Conservation (phyloP, 345 rosid genomes). For the Kandelia obovata region DNA sequence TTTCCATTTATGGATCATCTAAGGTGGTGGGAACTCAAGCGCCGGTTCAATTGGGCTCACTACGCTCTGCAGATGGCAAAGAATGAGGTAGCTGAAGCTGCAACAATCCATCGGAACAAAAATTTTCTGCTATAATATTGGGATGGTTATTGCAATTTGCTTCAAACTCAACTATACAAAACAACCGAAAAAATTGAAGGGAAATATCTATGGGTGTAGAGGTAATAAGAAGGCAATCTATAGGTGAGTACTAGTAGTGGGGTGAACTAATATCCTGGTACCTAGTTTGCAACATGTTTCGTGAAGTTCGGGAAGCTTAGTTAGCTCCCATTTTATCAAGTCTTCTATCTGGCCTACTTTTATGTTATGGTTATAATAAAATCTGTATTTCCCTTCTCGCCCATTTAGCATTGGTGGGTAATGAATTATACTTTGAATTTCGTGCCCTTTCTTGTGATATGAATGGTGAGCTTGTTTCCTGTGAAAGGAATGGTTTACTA, state of each 20-base stretch:
- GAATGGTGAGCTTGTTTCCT: too few species aligned
- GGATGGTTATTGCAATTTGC: slow-evolving; percentile 1
- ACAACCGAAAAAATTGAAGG: background rate
- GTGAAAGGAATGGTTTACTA: too few species aligned
- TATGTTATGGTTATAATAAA: slow-evolving; percentile 1
- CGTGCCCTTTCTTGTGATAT: too few species aligned
- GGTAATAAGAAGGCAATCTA: background rate
- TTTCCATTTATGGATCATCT: slow-evolving; percentile 77
- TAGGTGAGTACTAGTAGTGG: background rate
- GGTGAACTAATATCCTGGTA: slow-evolving; percentile 5
- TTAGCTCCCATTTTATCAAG: slow-evolving; percentile 14
- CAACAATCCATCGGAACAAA: background rate
- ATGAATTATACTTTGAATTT: background rate
- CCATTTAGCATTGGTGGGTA: slow-evolving; percentile 12
- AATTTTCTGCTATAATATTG: slow-evolving; percentile 15
- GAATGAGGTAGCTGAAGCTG: slow-evolving; percentile 40
- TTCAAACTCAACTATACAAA: too few species aligned
- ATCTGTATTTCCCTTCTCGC: background rate
- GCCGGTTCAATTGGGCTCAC: slow-evolving; percentile 90
- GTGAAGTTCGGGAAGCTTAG: slow-evolving; percentile 16
- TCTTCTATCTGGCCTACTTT: slow-evolving; percentile 10
- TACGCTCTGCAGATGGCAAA: slow-evolving; percentile 91
- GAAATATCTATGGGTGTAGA: slow-evolving; percentile 6
- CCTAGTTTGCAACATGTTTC: slow-evolving; percentile 13
- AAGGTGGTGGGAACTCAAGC: slow-evolving; percentile 99